A percentile compares a stretch with the other conserved stretches of the same genome.
phyloP scores from a whole-genome alignment of 352 stramenopile genomes.

The Globisporangium uncinulatum region DNA sequence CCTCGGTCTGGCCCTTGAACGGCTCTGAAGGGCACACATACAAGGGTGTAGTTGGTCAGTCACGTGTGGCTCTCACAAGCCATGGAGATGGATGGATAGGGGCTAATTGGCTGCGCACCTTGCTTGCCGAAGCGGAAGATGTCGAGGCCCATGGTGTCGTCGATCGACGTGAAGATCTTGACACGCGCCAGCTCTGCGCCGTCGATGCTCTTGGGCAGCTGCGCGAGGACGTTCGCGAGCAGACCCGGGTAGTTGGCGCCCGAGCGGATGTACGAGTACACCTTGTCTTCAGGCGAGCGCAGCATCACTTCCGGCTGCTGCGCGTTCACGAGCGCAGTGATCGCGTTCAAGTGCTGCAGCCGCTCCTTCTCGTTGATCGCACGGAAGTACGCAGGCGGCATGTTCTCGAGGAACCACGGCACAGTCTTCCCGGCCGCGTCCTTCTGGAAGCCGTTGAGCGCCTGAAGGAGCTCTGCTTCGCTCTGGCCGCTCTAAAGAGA shows the following conservation, averaged over 20 bases:
- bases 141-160: slow-evolving; percentile 80
- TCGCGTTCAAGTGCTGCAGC: slow-evolving; percentile 84
- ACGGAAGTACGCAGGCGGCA: slow-evolving; percentile 88
- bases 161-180: slow-evolving; percentile 88
- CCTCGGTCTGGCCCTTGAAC: slow-evolving; percentile 51
- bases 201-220: slow-evolving; percentile 63
- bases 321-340: slow-evolving; percentile 71
- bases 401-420: slow-evolving; percentile 87
- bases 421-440: slow-evolving; percentile 62
- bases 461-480: slow-evolving; percentile 43
- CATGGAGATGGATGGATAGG: no score
- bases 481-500: slow-evolving; percentile 18
- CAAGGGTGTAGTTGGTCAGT: neutral
- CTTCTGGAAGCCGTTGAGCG: slow-evolving; percentile 70
- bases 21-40: slow-evolving; percentile 20
- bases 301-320: slow-evolving; percentile 79
- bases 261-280: slow-evolving; percentile 83
- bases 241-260: slow-evolving; percentile 69
- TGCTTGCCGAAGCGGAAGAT: slow-evolving; percentile 84
- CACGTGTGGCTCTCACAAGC: no score
- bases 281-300: slow-evolving; percentile 63
- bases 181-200: slow-evolving; percentile 67
- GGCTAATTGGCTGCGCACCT: slow-evolving; percentile 6
- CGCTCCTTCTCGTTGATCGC: slow-evolving; percentile 79
- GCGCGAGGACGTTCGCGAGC: slow-evolving; percentile 62